Evolutionary conservation across 805 yeast genomes (phyloP), one percentile per base, ranked within the genome.

Genomic region (Ogataea chonburiensis): DNA sequence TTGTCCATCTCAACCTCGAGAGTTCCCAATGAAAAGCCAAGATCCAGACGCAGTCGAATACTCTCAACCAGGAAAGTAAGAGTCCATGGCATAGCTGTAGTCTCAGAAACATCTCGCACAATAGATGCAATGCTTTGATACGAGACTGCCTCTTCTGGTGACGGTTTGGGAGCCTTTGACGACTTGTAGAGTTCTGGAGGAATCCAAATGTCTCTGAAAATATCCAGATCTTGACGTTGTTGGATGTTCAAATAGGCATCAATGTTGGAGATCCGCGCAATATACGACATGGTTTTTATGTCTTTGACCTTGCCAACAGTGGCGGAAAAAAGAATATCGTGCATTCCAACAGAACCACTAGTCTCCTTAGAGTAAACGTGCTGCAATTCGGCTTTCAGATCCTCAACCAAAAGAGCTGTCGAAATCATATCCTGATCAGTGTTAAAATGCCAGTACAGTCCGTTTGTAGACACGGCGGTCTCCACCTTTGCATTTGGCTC

Each of bases 401-500:
- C 68, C n/a, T 70, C 67, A 12, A 87, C 44, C 11, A 70, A 67
- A 3, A 79, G 55, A 4, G 73, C 56, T 2, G 73, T 66, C 4
- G 68, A 46, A 9, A 58, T 49, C 31, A 64, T 62, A n/a, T 56
- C 51, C 7, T 65, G 66, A 28, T 75, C 72, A 1, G 86, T 67
- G 26, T 73, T 73, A 7, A 82, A 45, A 32, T 76, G 75, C 22
- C 86, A 47, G 15, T 70, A 73, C n/a, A 86, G 73, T 0, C 82
- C 80, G 14, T 79, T 82, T 15, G 81, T 71, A 6, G 87, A 83
- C 11, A 87, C 80, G 22, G 83, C 75, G 0, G 97, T 94, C 24
- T 87, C 88, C 2, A 93, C 93, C 54, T 86, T 87, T 0, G 98
- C 98, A 12, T 81, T 81, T 1, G 98, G 98, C 43, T 86, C 91